Conservation (phyloP, 1,139 yeast species). For the Diutina pseudorugosa region DNA sequence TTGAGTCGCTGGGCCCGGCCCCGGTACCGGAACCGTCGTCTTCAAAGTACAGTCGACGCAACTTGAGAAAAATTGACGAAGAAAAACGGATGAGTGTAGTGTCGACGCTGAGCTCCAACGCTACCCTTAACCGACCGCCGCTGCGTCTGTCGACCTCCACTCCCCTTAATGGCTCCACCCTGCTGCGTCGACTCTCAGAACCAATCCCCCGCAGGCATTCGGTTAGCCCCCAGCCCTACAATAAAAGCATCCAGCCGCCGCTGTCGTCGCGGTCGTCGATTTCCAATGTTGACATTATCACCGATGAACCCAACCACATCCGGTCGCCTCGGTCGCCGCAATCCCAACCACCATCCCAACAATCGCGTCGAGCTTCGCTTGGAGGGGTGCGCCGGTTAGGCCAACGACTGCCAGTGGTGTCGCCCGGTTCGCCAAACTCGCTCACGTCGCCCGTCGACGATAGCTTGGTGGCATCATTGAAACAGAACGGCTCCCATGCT, state of each 20-base stretch:
- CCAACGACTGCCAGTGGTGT: neutral
- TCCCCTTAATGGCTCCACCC: neutral
- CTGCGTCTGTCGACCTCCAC: neutral
- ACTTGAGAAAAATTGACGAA: neutral
- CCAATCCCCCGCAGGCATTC: neutral
- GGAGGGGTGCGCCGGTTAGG: neutral
- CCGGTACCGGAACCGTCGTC: neutral
- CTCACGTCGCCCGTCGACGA: neutral
- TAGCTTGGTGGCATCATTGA: neutral
- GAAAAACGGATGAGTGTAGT: neutral
- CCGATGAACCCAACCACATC: neutral
- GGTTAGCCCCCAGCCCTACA: neutral
- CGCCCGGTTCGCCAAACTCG: neutral
- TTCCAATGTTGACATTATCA: neutral
- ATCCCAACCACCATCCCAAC: neutral
- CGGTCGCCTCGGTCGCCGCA: neutral
- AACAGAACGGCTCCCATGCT: neutral
- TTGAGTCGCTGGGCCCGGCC: neutral
- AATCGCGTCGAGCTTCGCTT: neutral
- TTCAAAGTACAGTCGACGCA: neutral
- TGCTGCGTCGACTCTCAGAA: neutral
- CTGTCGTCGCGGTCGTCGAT: neutral
- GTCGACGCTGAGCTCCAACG: neutral
- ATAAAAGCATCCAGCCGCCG: neutral
- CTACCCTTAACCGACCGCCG: neutral